A percentile compares a stretch with the other conserved stretches of the same genome.
phyloP scores from a whole-genome alignment of 352 stramenopile genomes.

The Phytophthora vignae region DNA sequence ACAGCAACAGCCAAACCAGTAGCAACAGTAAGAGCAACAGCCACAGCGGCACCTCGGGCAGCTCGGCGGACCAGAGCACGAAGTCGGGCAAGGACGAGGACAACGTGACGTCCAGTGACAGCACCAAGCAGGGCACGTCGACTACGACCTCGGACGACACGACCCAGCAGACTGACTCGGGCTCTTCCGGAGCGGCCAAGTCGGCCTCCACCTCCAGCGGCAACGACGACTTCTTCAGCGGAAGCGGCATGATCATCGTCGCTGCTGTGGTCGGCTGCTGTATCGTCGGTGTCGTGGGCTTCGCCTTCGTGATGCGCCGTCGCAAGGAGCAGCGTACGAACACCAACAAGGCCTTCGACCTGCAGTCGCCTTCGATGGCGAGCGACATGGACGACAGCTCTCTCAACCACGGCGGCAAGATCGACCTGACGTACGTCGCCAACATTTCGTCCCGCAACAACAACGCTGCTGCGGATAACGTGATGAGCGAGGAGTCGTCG shows the following conservation, averaged over 20 bases:
- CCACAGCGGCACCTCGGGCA: conserved; percentile 10
- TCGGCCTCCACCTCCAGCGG: conserved; percentile 33
- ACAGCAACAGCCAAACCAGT: no score
- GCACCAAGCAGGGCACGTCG: background rate
- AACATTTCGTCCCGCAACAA: conserved; percentile 61
- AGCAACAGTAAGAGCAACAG: no score
- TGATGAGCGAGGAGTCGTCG: conserved; percentile 48
- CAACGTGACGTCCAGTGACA: conserved; percentile 8
- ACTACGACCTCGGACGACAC: conserved; percentile 22
- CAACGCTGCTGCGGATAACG: conserved; percentile 29
- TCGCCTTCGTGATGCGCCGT: conserved; percentile 58
- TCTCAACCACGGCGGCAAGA: conserved; percentile 38
- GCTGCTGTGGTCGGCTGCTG: conserved; percentile 49
- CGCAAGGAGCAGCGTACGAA: conserved; percentile 45
- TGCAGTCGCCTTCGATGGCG: conserved; percentile 35
- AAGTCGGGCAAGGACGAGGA: conserved; percentile 10
- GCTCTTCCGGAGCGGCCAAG: conserved; percentile 19
- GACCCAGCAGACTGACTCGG: conserved; percentile 7
- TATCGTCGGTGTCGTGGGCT: conserved; percentile 45
- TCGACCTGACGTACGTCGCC: conserved; percentile 55
- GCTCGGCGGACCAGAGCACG: background rate
- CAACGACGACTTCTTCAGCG: conserved; percentile 11
- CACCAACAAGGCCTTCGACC: conserved; percentile 43
- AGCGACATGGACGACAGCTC: conserved; percentile 55
- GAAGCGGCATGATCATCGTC: conserved; percentile 48